Evolutionary conservation across 2,329 filamentous ascomycete species (phyloP).

Genomic region (Claviceps capensis): DNA sequence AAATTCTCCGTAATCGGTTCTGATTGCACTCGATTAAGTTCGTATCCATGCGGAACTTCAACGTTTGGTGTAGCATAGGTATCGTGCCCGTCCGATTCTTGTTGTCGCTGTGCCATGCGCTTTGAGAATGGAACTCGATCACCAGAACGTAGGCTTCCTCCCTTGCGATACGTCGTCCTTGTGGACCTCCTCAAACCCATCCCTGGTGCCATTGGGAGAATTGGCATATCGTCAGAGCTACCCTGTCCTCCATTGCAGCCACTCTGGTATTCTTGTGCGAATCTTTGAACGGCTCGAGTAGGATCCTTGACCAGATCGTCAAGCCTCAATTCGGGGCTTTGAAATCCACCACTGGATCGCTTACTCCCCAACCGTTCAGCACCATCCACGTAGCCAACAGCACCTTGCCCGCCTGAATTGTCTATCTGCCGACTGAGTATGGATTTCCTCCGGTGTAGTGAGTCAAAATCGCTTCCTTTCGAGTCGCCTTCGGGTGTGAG

Average conservation of each 20-base stretch:
- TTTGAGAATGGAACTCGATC: conserved; percentile 65
- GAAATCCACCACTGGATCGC: conserved; percentile 44
- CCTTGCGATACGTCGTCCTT: conserved; percentile 74
- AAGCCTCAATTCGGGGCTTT: conserved; percentile 51
- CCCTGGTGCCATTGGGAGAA: conserved; percentile 65
- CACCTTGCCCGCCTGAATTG: conserved; percentile 43
- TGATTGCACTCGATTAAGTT: conserved; percentile 51
- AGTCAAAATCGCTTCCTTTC: conserved; percentile 41
- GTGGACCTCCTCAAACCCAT: conserved; percentile 80
- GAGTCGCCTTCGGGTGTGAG: conserved; percentile 41
- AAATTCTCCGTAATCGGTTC: conserved; percentile 53
- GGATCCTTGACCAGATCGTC: conserved; percentile 77
- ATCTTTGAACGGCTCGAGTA: conserved; percentile 52
- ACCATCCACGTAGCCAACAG: conserved; percentile 64
- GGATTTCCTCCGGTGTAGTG: conserved; percentile 74
- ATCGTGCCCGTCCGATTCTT: conserved; percentile 39
- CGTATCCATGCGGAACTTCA: conserved; percentile 35
- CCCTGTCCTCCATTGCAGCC: conserved; percentile 28
- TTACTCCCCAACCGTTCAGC: conserved; percentile 67
- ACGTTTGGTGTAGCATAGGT: conserved; percentile 19
- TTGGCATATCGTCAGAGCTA: conserved; percentile 62
- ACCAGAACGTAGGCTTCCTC: conserved; percentile 70
- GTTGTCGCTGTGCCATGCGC: conserved; percentile 47
- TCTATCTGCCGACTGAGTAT: conserved; percentile 92
- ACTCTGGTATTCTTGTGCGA: conserved; percentile 43